These are phyloP conservation scores for Pugionium dolabratum DNA, from an alignment of 345 rosid genomes.

Conservation along the genomic window DNA sequence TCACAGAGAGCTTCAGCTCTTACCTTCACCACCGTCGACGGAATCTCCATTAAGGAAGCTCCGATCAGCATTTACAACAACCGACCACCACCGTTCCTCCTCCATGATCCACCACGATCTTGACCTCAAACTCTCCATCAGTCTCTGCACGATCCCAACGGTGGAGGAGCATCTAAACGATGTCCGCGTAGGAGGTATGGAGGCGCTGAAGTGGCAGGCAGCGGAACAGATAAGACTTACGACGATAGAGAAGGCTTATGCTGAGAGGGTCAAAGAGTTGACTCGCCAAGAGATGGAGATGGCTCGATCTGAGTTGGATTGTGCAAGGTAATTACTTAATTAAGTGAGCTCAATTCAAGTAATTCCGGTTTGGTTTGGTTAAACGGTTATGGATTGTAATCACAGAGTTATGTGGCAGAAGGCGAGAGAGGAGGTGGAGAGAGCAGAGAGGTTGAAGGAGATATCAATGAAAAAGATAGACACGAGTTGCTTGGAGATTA, in stretches of 20 bases:
- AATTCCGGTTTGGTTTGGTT: not conserved
- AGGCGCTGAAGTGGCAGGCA: conserved; percentile 87
- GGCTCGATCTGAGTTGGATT: conserved; percentile 85
- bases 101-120: conserved; percentile 57
- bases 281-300: conserved; percentile 89
- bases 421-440: conserved; percentile 80
- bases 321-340: conserved; percentile 47
- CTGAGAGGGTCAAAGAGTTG: conserved; percentile 90
- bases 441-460: conserved; percentile 80
- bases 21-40: conserved; percentile 53
- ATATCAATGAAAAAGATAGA: conserved; percentile 66
- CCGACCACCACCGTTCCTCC: conserved; percentile 30
- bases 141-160: conserved; percentile 53
- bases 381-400: not conserved
- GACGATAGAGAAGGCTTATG: conserved; percentile 83
- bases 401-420: conserved; percentile 78
- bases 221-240: conserved; percentile 86
- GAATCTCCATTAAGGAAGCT: conserved; percentile 33
- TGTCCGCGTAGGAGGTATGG: conserved; percentile 44
- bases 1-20: conserved; percentile 77
- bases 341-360: not conserved
- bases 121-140: conserved; percentile 89
- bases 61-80: conserved; percentile 22
- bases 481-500: conserved; percentile 84
- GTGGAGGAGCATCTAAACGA: conserved; percentile 38